A percentile compares a stretch with the other conserved stretches of the same genome.
Conservation (phyloP, 2,329 filamentous ascomycete genomes). For the Colletotrichum incanum region DNA sequence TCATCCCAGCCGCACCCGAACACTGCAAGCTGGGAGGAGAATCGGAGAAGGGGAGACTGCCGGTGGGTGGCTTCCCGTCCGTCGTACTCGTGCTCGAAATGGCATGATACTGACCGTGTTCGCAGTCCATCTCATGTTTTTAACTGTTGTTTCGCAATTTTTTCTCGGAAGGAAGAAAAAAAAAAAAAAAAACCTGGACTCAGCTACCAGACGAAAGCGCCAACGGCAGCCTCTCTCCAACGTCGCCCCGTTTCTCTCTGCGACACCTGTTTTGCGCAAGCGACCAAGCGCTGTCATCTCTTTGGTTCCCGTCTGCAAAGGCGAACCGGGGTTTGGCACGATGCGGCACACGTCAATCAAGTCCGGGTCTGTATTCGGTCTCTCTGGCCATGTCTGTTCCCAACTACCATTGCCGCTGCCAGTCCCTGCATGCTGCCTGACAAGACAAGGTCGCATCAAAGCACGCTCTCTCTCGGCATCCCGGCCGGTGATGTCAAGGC, state of each 20-base stretch:
- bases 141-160: constrained; percentile 28
- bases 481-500: constrained; percentile 41
- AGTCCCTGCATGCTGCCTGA: not conserved
- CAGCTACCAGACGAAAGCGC: constrained; percentile 23
- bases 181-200: not conserved
- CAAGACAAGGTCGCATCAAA: constrained; percentile 23
- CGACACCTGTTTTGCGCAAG: constrained; percentile 34
- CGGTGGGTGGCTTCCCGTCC: not conserved
- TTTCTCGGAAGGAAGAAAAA: constrained; percentile 11
- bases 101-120: not conserved
- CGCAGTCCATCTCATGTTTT: constrained; percentile 9
- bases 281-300: constrained; percentile 20
- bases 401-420: not conserved
- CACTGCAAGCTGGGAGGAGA: constrained; percentile 12
- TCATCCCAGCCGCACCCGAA: constrained; percentile 22
- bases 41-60: not conserved
- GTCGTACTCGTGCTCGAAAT: constrained; percentile 22
- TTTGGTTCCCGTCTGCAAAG: constrained; percentile 12
- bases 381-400: constrained; percentile 7
- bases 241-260: constrained; percentile 21
- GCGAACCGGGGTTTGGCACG: constrained; percentile 2
- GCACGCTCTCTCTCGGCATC: constrained; percentile 9
- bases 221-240: constrained; percentile 18
- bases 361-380: not conserved
- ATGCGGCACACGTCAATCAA: constrained; percentile 31